These are phyloP conservation scores for Albizia julibrissin DNA, from an alignment of 306 rosid species.

Conservation along the genomic window DNA sequence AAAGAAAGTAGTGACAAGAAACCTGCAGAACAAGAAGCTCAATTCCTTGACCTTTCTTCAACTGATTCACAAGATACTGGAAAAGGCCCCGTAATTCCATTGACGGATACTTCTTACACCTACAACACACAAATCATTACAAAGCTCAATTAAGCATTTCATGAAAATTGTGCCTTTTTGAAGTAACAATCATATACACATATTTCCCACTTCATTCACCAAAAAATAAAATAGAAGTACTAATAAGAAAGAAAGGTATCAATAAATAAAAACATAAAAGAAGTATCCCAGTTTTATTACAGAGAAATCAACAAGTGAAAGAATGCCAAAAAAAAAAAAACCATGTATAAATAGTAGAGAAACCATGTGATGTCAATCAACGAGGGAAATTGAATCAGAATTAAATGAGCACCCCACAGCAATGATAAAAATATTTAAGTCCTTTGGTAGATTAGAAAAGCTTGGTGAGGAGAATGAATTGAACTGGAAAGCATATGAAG, in stretches of 20 bases:
- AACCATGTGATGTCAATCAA: not conserved
- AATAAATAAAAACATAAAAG: slow-evolving; percentile 6
- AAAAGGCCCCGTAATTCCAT: slow-evolving; percentile 98
- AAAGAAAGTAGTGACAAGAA: slow-evolving; percentile 15
- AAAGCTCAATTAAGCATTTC: slow-evolving; percentile 25
- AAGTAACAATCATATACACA: slow-evolving; percentile 24
- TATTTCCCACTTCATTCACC: slow-evolving; percentile 17
- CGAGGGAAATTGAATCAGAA: not conserved
- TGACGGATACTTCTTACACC: slow-evolving; percentile 98
- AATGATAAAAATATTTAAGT: not conserved
- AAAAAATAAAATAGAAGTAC: not conserved
- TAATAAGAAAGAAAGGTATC: not conserved
- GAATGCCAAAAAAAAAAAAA: not conserved
- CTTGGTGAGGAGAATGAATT: not conserved
- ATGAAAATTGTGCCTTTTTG: slow-evolving; percentile 15
- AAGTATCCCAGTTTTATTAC: not conserved
- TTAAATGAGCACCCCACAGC: not conserved
- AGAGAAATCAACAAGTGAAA: not conserved
- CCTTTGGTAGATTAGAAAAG: not conserved
- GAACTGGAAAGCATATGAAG: not conserved
- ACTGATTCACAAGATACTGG: slow-evolving; percentile 97
- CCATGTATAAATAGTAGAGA: not conserved
- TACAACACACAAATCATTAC: slow-evolving; percentile 34
- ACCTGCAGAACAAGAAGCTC: slow-evolving; percentile 98
- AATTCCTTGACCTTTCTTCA: slow-evolving; percentile 92